These are phyloP conservation scores for Aspergillus japonicus DNA, from an alignment of 2,329 filamentous ascomycete species.

Conservation along the genomic window DNA sequence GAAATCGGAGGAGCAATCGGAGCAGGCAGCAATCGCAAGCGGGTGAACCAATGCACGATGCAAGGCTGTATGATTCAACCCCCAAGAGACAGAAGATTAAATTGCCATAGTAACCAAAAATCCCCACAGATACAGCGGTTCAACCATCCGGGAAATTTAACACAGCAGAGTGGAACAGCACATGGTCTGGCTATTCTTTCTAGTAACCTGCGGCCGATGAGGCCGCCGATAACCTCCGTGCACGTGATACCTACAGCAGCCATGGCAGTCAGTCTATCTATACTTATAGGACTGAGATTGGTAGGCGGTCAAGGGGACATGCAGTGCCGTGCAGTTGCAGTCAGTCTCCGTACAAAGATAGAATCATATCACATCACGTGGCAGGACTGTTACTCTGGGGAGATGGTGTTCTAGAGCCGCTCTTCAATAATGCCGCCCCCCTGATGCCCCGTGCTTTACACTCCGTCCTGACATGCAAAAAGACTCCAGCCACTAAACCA, in stretches of 20 bases:
- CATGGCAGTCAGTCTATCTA: no score
- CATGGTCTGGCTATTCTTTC: not conserved
- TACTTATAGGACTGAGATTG: not conserved
- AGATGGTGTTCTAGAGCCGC: slow-evolving; percentile 24
- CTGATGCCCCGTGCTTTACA: slow-evolving; percentile 21
- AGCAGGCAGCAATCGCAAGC: not conserved
- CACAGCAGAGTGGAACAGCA: not conserved
- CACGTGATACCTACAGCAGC: not conserved
- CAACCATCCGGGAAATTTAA: not conserved
- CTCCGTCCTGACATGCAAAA: slow-evolving; percentile 15
- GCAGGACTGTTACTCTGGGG: no score
- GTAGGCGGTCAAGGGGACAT: not conserved
- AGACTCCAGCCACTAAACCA: slow-evolving; percentile 10
- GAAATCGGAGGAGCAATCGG: not conserved
- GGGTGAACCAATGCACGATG: not conserved
- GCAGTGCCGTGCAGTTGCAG: no score
- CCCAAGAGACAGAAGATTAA: not conserved
- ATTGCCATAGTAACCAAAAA: not conserved
- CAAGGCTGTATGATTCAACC: not conserved
- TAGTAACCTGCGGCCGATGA: not conserved
- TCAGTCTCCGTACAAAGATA: no score
- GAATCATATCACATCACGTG: slow-evolving; percentile 17
- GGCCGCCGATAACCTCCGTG: not conserved
- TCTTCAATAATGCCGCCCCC: slow-evolving; percentile 13
- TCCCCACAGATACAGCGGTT: not conserved